Percentiles rank a stretch among this genome's conserved stretches.
These are phyloP conservation scores for Pythium oligandrum DNA, from an alignment of 352 stramenopile genomes.

Conservation along the genomic window DNA sequence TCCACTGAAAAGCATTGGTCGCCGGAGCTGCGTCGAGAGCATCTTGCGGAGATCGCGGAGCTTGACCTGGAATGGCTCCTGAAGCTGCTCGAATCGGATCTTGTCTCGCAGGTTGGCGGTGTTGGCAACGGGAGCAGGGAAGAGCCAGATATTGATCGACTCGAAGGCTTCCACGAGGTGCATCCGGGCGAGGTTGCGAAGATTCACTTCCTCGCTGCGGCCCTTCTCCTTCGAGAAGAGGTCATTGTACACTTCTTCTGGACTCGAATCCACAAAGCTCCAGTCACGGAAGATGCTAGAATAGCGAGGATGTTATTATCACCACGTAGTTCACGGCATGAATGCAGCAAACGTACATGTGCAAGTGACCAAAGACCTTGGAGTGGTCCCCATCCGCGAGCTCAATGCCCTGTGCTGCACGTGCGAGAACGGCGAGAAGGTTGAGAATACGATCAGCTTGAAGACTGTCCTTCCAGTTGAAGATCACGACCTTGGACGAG, in stretches of 20 bases:
- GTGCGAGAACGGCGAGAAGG: constrained; percentile 68
- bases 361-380: constrained; percentile 85
- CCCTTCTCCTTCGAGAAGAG: constrained; percentile 83
- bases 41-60: constrained; percentile 67
- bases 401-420: constrained; percentile 79
- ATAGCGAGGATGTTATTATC: background rate
- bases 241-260: constrained; percentile 73
- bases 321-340: background rate
- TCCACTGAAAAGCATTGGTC: constrained; percentile 74
- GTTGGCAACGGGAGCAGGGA: constrained; percentile 72
- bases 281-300: constrained; percentile 83
- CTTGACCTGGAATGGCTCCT: constrained; percentile 72
- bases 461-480: constrained; percentile 88
- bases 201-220: constrained; percentile 70
- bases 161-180: constrained; percentile 80
- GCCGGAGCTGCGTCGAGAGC: constrained; percentile 61
- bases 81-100: constrained; percentile 82
- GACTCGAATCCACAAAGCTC: constrained; percentile 84
- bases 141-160: constrained; percentile 85
- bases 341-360: constrained; percentile 51
- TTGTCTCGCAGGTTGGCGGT: constrained; percentile 75
- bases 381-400: constrained; percentile 64
- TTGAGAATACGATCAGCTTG: constrained; percentile 85
- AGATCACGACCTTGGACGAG: constrained; percentile 84
- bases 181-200: constrained; percentile 70